A percentile compares a stretch with the other conserved stretches of the same genome.
Conservation (phyloP, 2,329 filamentous ascomycete species). For the Pseudocercospora vitis region DNA sequence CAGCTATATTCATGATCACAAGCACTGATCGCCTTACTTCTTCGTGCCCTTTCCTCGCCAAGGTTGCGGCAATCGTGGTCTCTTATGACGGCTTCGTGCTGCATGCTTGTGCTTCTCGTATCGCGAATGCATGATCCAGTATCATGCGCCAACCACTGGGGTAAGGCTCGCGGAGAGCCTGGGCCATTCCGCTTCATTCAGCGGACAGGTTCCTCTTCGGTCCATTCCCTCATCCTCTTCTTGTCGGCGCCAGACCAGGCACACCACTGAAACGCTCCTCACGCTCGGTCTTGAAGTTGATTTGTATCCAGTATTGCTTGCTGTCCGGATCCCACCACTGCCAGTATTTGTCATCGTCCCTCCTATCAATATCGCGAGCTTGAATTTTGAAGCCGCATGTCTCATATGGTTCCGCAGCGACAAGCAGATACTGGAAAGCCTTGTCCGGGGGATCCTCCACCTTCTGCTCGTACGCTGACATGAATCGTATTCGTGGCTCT, state of each 20-base stretch:
- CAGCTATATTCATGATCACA: no score
- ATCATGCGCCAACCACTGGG: no score
- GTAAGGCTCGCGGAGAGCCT: no score
- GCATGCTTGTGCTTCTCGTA: no score
- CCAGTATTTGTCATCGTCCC: slow-evolving; percentile 86
- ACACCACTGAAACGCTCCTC: slow-evolving; percentile 81
- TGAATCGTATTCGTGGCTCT: slow-evolving; percentile 84
- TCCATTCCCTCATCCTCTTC: slow-evolving; percentile 34
- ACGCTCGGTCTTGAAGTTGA: slow-evolving; percentile 97
- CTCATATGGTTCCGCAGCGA: slow-evolving; percentile 97
- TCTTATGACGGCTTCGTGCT: no score
- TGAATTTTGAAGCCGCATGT: slow-evolving; percentile 96
- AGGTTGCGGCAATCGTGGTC: no score
- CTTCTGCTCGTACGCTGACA: slow-evolving; percentile 96
- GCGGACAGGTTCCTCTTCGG: no score
- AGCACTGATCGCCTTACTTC: no score
- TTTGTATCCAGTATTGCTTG: slow-evolving; percentile 96
- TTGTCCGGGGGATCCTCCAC: slow-evolving; percentile 90
- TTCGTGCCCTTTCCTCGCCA: no score
- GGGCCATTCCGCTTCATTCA: no score
- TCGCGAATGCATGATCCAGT: no score
- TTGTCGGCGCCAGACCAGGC: slow-evolving; percentile 58
- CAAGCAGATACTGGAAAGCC: slow-evolving; percentile 88
- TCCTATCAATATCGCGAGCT: slow-evolving; percentile 84
- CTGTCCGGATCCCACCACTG: slow-evolving; percentile 93